Base-by-base conservation (phyloP, 305 asterid species). In the Fraxinus velutina region DNA sequence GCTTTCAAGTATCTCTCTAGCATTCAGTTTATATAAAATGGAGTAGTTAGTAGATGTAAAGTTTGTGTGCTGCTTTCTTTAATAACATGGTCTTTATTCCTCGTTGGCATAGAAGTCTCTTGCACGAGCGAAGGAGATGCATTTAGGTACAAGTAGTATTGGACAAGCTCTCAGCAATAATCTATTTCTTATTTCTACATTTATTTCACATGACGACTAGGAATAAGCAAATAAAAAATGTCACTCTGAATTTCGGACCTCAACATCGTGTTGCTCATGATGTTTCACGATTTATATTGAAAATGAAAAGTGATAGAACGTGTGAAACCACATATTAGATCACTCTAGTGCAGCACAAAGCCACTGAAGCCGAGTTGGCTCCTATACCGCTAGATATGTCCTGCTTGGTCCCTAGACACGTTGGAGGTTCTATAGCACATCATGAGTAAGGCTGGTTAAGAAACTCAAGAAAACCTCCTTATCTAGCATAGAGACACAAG, bases 271-370 rank as follows among this genome's bases (percentile, higher is more conserved):
- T 10, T 42, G 52, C n/a, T 42, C 57, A 47, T 47, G 57, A 47
- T 47, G 5, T 13, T 47, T 47, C 57, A 3, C 5, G 1, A 47
- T 47, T 3, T 2, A 6, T 3, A 47, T 13, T 47, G 19, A 47
- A 47, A 47, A 13, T 47, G 57, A 12, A 12, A 44, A 44, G n/a
- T 44, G 55, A 44, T 1, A 10, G 47, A 37, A 37, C 47, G 5
- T 44, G 74, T 39, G 75, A 44, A 84, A 84, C 81, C 70, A 84
- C 75, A 75, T 80, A 68, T 64, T 83, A 55, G 84, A 79, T 68
- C 66, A 76, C 81, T 75, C 78, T 21, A 79, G 78, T 79, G 81
- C 6, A 9, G 17, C 47, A 83, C 70, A 52, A 70, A 78, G 80
- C 60, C 77, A 72, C 29, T 83, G n/a, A 83, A 79, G 83, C 30